Base-by-base conservation (phyloP, 495 filamentous ascomycete species). In the Neurospora sp. region DNA sequence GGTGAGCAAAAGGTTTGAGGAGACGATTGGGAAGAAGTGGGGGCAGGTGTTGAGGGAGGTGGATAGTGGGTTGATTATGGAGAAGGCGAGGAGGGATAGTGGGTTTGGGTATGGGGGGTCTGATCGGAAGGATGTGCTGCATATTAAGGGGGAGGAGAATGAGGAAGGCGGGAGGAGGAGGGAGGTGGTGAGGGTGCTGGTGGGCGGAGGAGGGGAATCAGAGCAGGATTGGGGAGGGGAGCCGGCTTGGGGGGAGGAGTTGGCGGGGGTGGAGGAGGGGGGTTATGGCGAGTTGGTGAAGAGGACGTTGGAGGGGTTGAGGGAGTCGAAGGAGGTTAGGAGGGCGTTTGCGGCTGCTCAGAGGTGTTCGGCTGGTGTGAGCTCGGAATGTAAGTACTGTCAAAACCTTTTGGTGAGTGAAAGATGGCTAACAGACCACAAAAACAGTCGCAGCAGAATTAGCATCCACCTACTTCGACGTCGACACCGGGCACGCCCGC, bases 401-500 rank as follows among this genome's bases (percentile, higher is more conserved):
- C n/a, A n/a, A n/a, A n/a, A n/a, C n/a, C n/a, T n/a, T n/a, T n/a
- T n/a, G n/a, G n/a, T n/a, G n/a, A n/a, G n/a, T n/a, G n/a, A n/a
- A n/a, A 8, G 36, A 37, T 37, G 36, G 36, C 38, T 39, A 59
- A 21, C 3, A 21, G 3, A 39, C 36, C 70, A 28, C 21, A 71
- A 19, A 28, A 69, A 75, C 2, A 59, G 78, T 74, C 71, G 75
- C 75, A 70, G 78, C 78, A 69, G 71, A 76, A 21, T 39, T 69
- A 15, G 79, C 79, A 2, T 45, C 76, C 15, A 54, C 71, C 40
- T 80, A 80, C 71, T 80, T 78, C 69, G 73, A 73, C 39, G 76
- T 78, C 66, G 74, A 80, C 72, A 80, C 79, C 13, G 74, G 73
- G 15, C 79, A 80, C 72, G 79, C 76, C 17, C 79, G 79, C 72